A percentile compares a stretch with the other conserved stretches of the same genome.
Conservation (phyloP, 305 asterid genomes). For the Striga hermonthica region DNA sequence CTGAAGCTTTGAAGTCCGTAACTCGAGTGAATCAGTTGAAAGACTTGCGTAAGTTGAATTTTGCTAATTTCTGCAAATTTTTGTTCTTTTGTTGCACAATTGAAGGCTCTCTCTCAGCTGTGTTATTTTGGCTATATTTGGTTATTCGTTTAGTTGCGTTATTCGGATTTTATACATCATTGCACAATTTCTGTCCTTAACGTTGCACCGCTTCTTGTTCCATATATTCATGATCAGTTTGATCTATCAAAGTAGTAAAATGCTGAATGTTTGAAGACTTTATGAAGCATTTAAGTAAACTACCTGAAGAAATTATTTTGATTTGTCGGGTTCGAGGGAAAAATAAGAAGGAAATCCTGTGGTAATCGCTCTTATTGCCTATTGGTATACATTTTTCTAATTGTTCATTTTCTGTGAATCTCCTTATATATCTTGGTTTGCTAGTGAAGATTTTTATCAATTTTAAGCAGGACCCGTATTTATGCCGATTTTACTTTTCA, state of each 20-base stretch:
- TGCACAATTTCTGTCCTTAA: too few species aligned
- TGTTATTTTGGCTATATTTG: conserved; percentile 6
- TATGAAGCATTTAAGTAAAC: too few species aligned
- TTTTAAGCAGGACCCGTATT: too few species aligned
- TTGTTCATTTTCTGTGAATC: background rate
- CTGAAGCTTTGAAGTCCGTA: conserved; percentile 74
- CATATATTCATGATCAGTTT: too few species aligned
- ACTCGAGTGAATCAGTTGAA: conserved; percentile 86
- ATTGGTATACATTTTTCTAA: background rate
- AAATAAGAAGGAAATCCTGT: too few species aligned
- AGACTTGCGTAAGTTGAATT: conserved; percentile 67
- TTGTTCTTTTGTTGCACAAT: background rate
- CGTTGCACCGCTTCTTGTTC: too few species aligned
- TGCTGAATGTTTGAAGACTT: too few species aligned
- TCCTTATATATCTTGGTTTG: background rate
- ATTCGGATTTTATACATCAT: background rate
- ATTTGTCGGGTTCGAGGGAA: too few species aligned
- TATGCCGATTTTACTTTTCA: too few species aligned
- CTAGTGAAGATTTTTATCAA: too few species aligned
- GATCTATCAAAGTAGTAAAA: too few species aligned
- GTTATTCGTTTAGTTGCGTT: conserved; percentile 20
- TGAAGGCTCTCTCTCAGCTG: background rate
- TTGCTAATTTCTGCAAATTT: conserved; percentile 2
- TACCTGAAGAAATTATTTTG: too few species aligned
- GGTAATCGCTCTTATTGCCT: background rate